Evolutionary conservation across 2,329 filamentous ascomycete species (phyloP), one percentile per base, ranked within the genome.

Genomic region (Fusarium brevicatenulatum): DNA sequence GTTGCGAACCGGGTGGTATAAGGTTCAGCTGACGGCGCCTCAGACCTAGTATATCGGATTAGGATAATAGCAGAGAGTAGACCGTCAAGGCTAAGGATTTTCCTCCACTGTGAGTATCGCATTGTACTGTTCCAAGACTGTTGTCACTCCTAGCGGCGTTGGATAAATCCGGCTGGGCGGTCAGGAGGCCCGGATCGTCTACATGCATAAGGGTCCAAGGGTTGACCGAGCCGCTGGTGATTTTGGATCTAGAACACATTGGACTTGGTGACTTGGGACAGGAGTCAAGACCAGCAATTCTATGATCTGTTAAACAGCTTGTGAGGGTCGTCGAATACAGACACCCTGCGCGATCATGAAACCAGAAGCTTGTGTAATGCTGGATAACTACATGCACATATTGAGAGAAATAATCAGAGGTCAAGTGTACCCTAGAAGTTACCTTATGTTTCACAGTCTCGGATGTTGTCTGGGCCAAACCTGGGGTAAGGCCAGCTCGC

Each of bases 151-250:
- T 53, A 28, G 57, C 42, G 30, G 42, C 32, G 63, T 61, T 76
- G 66, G 73, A 53, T 69, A 74, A 69, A 69, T 63, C 60, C 67
- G 68, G 73, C 39, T 64, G 61, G 64, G 75, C 75, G 75, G 75
- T 76, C 73, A 74, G 52, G 62, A 59, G 19, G 54, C n/a, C 71
- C 68, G 63, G 60, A 63, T 66, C 62, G 68, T 58, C 39, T 70
- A 73, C 55, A 56, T 72, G 68, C 70, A 77, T 76, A 63, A 47
- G 50, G 43, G 52, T 54, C 59, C 34, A 55, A 40, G 16, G 18
- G 28, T 32, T 25, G 18, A 25, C 40, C 25, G 25, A 44, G 50
- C 16, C 39, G n/a, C 11, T n/a, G 15, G 23, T 37, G 49, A 42
- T 56, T 32, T n/a, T 5, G 6, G 32, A 52, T 25, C 43, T 42